phyloP scores from a whole-genome alignment of 225 moss, liverwort and hornwort genomes.

The Physcomitrium patens region DNA sequence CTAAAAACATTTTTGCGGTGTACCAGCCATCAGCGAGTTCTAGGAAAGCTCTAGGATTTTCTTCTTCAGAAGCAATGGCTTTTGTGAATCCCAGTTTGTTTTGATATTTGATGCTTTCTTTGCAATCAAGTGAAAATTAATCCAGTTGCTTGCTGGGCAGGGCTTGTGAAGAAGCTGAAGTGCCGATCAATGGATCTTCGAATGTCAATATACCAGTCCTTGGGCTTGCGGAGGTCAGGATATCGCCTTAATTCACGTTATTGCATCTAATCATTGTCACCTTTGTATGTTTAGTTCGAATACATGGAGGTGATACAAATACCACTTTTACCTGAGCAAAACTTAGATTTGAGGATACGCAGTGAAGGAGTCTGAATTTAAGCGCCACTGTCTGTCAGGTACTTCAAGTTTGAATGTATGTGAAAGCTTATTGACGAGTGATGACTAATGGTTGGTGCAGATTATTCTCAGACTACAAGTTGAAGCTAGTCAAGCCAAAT shows the following conservation, averaged over 20 bases:
- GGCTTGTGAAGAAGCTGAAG: slow-evolving; percentile 22
- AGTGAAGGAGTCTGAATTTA: not conserved
- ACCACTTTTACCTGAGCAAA: not conserved
- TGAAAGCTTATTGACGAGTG: not conserved
- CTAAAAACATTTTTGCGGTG: not conserved
- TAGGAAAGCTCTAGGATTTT: not conserved
- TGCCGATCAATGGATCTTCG: slow-evolving; percentile 1
- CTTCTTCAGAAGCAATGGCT: too few relatives aligned
- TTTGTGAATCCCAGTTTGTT: too few relatives aligned
- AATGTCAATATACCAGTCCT: slow-evolving; percentile 38
- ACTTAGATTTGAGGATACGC: not conserved
- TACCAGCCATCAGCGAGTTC: not conserved
- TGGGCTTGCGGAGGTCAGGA: slow-evolving; percentile 42
- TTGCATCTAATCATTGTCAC: not conserved
- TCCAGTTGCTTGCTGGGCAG: slow-evolving; percentile 28
- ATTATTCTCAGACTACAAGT: slow-evolving; percentile 56
- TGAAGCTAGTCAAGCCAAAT: slow-evolving; percentile 40
- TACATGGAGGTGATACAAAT: not conserved
- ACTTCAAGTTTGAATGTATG: not conserved
- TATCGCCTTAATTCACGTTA: not conserved
- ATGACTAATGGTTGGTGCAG: slow-evolving; percentile 45
- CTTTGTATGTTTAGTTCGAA: not conserved
- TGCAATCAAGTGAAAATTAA: not conserved
- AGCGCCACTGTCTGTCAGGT: not conserved
- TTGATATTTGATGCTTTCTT: not conserved